phyloP scores from a whole-genome alignment of 768 basidiomycete genomes.

The Tricholomella constricta region DNA sequence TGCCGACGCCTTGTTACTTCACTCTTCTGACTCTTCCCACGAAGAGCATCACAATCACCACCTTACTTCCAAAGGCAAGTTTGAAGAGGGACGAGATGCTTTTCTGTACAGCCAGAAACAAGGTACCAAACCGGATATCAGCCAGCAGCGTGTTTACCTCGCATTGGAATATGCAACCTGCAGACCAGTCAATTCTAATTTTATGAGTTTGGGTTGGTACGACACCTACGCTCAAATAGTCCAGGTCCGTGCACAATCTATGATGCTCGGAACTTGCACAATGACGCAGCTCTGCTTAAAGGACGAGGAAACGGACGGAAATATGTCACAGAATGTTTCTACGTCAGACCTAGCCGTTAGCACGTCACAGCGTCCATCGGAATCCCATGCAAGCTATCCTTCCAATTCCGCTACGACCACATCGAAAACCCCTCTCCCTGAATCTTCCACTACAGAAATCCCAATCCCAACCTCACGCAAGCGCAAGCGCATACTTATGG shows the following conservation, averaged over 20 bases:
- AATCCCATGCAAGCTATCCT: neutral
- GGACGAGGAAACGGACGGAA: neutral
- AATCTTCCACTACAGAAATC: neutral
- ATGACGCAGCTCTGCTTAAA: neutral
- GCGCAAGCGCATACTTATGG: constrained; percentile 16
- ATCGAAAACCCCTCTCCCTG: neutral
- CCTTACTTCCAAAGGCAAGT: constrained; percentile 17
- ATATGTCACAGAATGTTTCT: neutral
- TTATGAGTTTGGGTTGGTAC: constrained; percentile 62
- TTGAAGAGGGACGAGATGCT: constrained; percentile 10
- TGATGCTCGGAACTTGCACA: neutral
- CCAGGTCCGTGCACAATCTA: constrained; percentile 4
- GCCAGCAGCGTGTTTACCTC: constrained; percentile 42
- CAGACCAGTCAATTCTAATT: constrained; percentile 43
- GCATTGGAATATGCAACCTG: constrained; percentile 52
- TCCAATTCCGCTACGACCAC: neutral
- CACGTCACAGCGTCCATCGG: neutral
- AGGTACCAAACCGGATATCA: constrained; percentile 36
- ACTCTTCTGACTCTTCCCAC: constrained; percentile 27
- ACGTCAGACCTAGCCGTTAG: neutral
- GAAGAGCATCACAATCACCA: constrained; percentile 37
- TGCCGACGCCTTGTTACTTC: constrained; percentile 35
- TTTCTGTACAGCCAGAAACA: constrained; percentile 25
- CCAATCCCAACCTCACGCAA: neutral
- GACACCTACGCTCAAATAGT: constrained; percentile 35